phyloP scores from a whole-genome alignment of 1,284 basidiomycete species.

The Tausonia pullulans region DNA sequence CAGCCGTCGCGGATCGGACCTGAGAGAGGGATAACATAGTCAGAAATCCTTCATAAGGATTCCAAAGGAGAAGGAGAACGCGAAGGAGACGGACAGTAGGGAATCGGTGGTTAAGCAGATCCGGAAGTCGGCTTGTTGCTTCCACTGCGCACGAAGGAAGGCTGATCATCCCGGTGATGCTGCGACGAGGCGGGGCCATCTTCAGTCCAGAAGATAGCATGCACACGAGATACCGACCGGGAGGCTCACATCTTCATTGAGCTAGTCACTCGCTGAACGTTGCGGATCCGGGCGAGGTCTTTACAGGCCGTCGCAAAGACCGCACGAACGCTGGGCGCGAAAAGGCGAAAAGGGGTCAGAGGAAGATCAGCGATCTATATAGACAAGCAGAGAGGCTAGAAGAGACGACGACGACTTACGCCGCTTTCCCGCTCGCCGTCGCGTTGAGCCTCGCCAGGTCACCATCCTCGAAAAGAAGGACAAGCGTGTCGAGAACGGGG shows the following conservation, averaged over 20 bases:
- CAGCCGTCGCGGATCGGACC: constrained; percentile 67
- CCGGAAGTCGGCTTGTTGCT: constrained; percentile 42
- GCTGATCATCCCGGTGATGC: constrained; percentile 47
- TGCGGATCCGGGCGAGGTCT: constrained; percentile 59
- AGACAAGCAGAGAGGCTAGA: neutral
- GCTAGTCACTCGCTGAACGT: constrained; percentile 58
- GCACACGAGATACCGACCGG: too few species aligned
- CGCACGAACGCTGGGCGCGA: constrained; percentile 30
- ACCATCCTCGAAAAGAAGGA: constrained; percentile 56
- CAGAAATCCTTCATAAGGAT: too few species aligned
- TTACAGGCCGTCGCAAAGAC: constrained; percentile 47
- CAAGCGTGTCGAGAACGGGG: constrained; percentile 63
- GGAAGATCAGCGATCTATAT: constrained; percentile 15
- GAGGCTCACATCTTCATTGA: constrained; percentile 64
- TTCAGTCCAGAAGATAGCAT: too few species aligned
- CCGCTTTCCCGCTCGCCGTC: constrained; percentile 40
- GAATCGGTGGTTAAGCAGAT: constrained; percentile 63
- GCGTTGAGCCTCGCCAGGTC: constrained; percentile 42
- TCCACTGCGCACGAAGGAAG: constrained; percentile 41
- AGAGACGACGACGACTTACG: constrained; percentile 34
- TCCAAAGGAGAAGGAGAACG: neutral
- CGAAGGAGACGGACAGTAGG: constrained; percentile 49
- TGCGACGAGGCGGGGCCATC: neutral
- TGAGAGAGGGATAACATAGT: constrained; percentile 28
- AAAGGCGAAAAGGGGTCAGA: constrained; percentile 8